Conservation (phyloP, 176 grass and related monocot genomes). For the Eremochloa ophiuroides region DNA sequence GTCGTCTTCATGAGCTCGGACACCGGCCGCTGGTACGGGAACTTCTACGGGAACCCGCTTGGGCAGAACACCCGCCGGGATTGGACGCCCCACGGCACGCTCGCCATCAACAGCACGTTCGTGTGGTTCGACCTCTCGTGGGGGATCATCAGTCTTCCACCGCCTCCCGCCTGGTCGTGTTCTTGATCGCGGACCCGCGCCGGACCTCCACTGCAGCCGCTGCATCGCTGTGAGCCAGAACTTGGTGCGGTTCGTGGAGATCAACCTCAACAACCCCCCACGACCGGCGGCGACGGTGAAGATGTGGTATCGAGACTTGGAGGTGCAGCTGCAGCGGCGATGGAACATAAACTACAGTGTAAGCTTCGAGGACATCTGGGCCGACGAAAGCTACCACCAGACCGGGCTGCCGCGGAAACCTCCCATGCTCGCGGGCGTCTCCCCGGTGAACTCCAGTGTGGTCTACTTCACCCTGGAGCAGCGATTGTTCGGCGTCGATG, state of each 20-base stretch:
- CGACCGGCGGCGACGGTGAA: neutral
- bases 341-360: too few relatives aligned
- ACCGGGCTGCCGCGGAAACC: neutral
- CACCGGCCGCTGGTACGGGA: fast-evolving
- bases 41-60: too few relatives aligned
- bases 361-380: too few relatives aligned
- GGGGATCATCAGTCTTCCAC: neutral
- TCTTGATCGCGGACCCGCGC: neutral
- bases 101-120: neutral
- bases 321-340: fast-evolving
- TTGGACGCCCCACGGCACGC: neutral
- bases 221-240: neutral
- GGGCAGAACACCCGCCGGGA: neutral
- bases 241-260: neutral
- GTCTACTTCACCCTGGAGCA: neutral
- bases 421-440: neutral
- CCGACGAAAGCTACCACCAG: too few relatives aligned
- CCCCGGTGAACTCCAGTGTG: neutral
- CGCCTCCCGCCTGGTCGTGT: neutral
- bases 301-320: neutral
- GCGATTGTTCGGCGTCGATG: neutral
- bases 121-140: neutral
- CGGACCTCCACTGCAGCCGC: neutral
- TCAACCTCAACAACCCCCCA: neutral
- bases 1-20: neutral